Base-by-base conservation (phyloP, 106 monocot genomes). In the Posidonia australis region DNA sequence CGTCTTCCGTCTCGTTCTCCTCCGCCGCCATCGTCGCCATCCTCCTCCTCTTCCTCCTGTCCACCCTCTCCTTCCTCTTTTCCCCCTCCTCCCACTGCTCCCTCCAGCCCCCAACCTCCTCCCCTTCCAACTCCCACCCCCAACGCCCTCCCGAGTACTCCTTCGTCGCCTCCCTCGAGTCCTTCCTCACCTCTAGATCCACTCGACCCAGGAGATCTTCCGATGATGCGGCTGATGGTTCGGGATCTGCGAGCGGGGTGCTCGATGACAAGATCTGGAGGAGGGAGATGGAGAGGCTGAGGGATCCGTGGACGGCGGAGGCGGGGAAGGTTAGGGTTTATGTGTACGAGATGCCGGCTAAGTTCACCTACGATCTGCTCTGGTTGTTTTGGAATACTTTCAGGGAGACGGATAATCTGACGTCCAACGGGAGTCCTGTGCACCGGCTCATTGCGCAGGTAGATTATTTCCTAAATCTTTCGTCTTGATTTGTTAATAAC, bases 361-460 rank as follows among this genome's bases (percentile, higher is more conserved):
- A 81, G 75, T 93, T 93, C 70, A 88, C 92, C 9, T 88, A 88
- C 63, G 88, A 88, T 74, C 74, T 93, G 58, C 71, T 93, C 66
- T 22, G 72, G 77, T 66, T 93, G 46, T 93, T 88, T 41, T 62
- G 58, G 62, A 58, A 77, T 42, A 80, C 92, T 9, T 88, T 83
- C 10, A 70, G 63, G 69, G 83, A 85, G 68, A 93, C 92, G 10
- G 14, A 64, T 27, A 88, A 93, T 67, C 61, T 85, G 31, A 93
- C 92, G 17, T 93, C 92, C 30, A 93, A 93, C 48, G 92, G 92
- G 16, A 88, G 88, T 66, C 92, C 92, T 24, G 88, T 93, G 44
- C 92, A 88, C 67, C 88, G 92, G 11, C 70, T 93, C 13, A 85
- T 92, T 60, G 88, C 88, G 41, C 92, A 92, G 88, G 92, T 92